These are phyloP conservation scores for Triadica sebifera DNA, from an alignment of 345 rosid species.

Conservation along the genomic window DNA sequence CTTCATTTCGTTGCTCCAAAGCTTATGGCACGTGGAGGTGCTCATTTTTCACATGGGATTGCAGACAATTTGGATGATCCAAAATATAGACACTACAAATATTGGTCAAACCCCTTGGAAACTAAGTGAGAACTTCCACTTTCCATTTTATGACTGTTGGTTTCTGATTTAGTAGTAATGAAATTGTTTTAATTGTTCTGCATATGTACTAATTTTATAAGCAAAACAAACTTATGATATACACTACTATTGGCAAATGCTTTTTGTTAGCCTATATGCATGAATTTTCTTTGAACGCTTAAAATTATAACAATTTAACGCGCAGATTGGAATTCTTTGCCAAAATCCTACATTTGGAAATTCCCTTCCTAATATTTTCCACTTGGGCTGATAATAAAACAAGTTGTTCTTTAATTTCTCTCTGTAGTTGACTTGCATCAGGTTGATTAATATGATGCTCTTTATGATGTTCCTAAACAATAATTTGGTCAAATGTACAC, in stretches of 20 bases:
- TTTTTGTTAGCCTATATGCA: neutral
- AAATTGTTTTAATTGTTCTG: neutral
- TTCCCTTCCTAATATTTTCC: neutral
- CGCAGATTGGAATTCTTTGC: neutral
- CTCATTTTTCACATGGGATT: conserved; percentile 69
- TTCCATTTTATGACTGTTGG: neutral
- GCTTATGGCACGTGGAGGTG: conserved; percentile 57
- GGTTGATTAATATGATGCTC: neutral
- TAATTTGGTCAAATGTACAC: neutral
- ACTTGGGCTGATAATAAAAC: neutral
- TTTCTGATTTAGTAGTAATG: neutral
- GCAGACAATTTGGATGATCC: conserved; percentile 67
- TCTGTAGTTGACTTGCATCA: neutral
- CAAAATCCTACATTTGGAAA: neutral
- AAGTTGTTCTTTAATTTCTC: neutral
- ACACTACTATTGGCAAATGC: neutral
- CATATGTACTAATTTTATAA: neutral
- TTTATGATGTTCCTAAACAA: neutral
- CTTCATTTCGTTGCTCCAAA: conserved; percentile 62
- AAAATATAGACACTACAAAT: conserved; percentile 53
- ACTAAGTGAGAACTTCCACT: conserved; percentile 44
- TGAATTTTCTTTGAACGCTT: neutral
- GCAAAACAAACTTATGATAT: neutral
- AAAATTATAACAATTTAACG: neutral
- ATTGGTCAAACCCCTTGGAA: conserved; percentile 76